Base-by-base conservation (phyloP, 164 flowering plant species). In the Chloranthus sessilifolius region DNA sequence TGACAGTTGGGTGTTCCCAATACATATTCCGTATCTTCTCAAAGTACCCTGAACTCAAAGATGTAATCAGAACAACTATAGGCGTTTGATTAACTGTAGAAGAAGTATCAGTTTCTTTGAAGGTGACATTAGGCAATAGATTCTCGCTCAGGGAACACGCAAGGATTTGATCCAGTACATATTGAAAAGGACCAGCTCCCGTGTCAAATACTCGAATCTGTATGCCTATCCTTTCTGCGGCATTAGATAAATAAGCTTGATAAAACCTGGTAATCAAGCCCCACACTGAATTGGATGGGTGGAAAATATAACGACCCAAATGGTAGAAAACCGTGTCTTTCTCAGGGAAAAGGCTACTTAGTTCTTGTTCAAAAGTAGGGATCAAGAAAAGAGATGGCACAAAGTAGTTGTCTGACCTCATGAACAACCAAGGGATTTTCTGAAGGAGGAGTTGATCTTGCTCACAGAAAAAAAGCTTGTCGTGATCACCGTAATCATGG, bases 381-480 rank as follows among this genome's bases (percentile, higher is more conserved):
- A 84, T 74, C 75, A 90, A 53, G 61, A 87, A 90, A 15, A 90
- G 81, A 42, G 88, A 80, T 7, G 95, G 95, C 10, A 76, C 60
- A 31, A 82, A 82, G 65, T 90, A 90, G 48, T 80, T 76, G 53
- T 90, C 82, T 2, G 95, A 55, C 54, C 70, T 82, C 77, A 90
- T 56, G 20, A 87, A 53, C 73, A 90, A 50, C 87, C 88, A 82
- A 19, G 94, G 88, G 7, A 73, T 62, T 47, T 64, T 72, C 28
- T 71, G 62, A 5, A 90, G 73, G 58, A 68, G 56, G 48, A 54
- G 35, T 59, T 87, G 95, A 31, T 82, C 82, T 58, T 76, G 72
- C 33, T 85, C 82, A 52, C 97, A 90, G 58, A 84, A 88, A 75
- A 90, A 90, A 46, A 77, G 82, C 65, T 87, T 83, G 52, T 87